Percentiles rank a stretch among this genome's conserved stretches.
Conservation (phyloP, 2,329 filamentous ascomycete genomes). For the Plectosphaerella cucumerina region DNA sequence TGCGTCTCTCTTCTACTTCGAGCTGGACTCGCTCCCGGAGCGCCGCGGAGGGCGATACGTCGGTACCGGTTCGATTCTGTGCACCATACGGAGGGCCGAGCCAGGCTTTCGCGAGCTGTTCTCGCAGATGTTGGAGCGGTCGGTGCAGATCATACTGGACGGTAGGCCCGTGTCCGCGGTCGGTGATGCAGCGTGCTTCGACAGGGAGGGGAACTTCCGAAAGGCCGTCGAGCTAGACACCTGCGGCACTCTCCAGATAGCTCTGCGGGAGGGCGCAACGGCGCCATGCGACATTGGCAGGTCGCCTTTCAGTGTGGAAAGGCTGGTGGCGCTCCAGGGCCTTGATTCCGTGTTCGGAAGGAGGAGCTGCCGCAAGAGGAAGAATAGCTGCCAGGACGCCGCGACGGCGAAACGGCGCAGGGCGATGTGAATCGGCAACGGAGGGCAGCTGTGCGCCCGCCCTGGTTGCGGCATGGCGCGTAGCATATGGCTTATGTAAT, state of each 20-base stretch:
- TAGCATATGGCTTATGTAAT: no score
- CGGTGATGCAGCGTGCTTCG: background rate
- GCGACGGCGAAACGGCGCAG: background rate
- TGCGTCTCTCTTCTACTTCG: conserved; percentile 1
- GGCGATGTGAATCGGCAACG: background rate
- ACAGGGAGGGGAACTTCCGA: background rate
- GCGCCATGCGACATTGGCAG: background rate
- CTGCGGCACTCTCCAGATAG: background rate
- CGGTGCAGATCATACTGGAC: background rate
- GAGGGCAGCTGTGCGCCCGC: no score
- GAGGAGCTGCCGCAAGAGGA: background rate
- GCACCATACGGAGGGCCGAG: background rate
- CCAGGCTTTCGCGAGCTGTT: background rate
- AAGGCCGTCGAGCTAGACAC: background rate
- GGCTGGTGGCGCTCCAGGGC: background rate
- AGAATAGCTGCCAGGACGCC: background rate
- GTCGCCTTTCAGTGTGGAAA: background rate
- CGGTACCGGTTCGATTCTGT: background rate
- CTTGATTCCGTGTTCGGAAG: background rate
- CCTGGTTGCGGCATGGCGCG: no score
- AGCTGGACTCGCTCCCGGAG: background rate
- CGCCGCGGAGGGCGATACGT: background rate
- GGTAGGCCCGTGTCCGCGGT: background rate
- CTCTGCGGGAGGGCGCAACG: background rate
- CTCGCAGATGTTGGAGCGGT: background rate